Evolutionary conservation across 208 protist genomes (phyloP).

Genomic region (Leishmania braziliensis): DNA sequence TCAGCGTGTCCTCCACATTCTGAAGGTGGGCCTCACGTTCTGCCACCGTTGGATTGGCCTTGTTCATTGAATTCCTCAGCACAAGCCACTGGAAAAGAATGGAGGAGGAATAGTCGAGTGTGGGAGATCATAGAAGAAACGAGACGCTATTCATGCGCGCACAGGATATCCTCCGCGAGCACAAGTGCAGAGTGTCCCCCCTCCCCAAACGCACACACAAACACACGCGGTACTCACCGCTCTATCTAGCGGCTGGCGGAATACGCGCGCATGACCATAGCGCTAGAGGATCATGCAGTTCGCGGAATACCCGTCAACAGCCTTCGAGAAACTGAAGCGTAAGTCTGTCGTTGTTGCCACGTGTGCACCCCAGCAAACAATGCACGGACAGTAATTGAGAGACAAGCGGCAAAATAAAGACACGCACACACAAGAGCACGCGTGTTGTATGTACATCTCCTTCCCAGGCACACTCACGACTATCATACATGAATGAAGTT

Average conservation of each 20-base stretch:
- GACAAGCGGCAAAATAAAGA: constrained; percentile 4
- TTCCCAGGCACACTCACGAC: neutral
- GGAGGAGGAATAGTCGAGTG: constrained; percentile 11
- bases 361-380: neutral
- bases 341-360: neutral
- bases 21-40: constrained; percentile 68
- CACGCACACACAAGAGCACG: neutral
- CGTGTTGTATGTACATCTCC: neutral
- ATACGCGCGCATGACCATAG: neutral
- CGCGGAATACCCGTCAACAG: neutral
- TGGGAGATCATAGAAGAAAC: neutral
- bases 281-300: neutral
- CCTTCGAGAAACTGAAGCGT: neutral
- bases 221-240: neutral
- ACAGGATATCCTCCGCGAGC: neutral
- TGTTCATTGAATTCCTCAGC: constrained; percentile 30
- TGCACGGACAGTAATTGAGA: neutral
- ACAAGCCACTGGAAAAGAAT: neutral
- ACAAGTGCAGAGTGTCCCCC: neutral
- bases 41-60: constrained; percentile 17
- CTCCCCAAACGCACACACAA: neutral
- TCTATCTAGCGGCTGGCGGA: neutral
- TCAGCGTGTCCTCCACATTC: constrained; percentile 68
- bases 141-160: neutral
- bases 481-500: neutral